Percentiles rank a stretch among this genome's conserved stretches.
Evolutionary conservation across 2,329 filamentous ascomycete genomes (phyloP).

Genomic region (Rhynchosporium graminicola): DNA sequence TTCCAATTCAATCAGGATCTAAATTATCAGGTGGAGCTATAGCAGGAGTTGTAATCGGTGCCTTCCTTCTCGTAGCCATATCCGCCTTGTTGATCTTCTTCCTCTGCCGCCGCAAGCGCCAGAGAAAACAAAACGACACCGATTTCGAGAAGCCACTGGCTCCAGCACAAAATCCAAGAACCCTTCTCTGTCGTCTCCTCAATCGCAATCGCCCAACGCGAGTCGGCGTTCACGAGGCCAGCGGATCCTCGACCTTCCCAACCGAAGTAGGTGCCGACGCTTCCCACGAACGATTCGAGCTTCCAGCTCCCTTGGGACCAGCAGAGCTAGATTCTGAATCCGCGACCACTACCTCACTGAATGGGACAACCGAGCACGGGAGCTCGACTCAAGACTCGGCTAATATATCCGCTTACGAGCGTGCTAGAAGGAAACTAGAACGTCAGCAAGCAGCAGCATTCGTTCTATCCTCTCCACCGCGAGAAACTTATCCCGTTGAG

Average conservation of each 20-base stretch:
- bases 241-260: constrained; percentile 52
- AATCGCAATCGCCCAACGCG: constrained; percentile 46
- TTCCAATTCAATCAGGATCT: constrained; percentile 11
- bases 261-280: constrained; percentile 35
- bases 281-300: constrained; percentile 33
- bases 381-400: constrained; percentile 39
- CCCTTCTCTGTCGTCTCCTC: constrained; percentile 49
- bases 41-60: constrained; percentile 34
- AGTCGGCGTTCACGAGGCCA: constrained; percentile 54
- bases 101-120: constrained; percentile 24
- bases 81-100: constrained; percentile 23
- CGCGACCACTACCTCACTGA: constrained; percentile 23
- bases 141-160: constrained; percentile 25
- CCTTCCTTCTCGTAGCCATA: constrained; percentile 22
- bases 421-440: constrained; percentile 52
- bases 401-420: constrained; percentile 51
- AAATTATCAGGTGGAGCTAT: constrained; percentile 29
- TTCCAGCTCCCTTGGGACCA: constrained; percentile 33
- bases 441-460: constrained; percentile 52
- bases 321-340: constrained; percentile 36
- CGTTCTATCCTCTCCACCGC: constrained; percentile 43
- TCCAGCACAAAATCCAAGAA: constrained; percentile 43
- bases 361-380: constrained; percentile 31
- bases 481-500: constrained; percentile 40
- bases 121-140: constrained; percentile 33